phyloP scores from a whole-genome alignment of 2,329 filamentous ascomycete genomes.

The Trichoderma hamatum region DNA sequence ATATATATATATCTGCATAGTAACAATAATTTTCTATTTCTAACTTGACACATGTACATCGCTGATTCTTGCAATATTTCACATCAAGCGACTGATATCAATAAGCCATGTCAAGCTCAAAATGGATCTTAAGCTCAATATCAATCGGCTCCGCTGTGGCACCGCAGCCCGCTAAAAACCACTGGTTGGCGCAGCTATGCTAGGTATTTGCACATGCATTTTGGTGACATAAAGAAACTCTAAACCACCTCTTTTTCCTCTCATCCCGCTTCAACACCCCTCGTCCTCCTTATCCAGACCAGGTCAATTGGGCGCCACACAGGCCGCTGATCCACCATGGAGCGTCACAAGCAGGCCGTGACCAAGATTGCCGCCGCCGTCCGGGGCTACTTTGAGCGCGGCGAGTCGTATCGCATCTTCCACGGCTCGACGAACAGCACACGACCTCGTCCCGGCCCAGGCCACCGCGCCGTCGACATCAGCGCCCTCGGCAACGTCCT shows the following conservation, averaged over 20 bases:
- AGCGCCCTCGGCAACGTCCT: conserved; percentile 66
- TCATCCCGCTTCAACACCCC: not conserved
- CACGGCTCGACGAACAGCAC: conserved; percentile 80
- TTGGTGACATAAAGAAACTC: not conserved
- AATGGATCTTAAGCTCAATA: not conserved
- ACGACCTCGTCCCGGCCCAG: conserved; percentile 48
- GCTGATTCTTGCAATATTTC: not conserved
- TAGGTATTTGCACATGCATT: not conserved
- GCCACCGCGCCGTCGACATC: conserved; percentile 60
- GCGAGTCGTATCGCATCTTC: conserved; percentile 70
- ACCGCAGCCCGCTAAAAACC: not conserved
- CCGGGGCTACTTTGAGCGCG: conserved; percentile 51
- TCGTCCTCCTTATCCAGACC: not conserved
- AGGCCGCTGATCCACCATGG: conserved; percentile 43
- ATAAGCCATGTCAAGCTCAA: not conserved
- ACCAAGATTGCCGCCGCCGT: conserved; percentile 52
- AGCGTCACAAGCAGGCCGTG: conserved; percentile 55
- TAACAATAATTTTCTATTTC: not conserved
- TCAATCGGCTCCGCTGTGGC: not conserved
- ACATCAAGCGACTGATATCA: not conserved
- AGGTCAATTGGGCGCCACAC: not conserved
- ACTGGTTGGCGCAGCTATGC: not conserved
- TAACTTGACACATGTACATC: not conserved
- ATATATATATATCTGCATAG: too few species aligned
- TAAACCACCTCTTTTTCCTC: not conserved